Evolutionary conservation across 345 rosid species (phyloP).

Genomic region (Syzygium oleosum): DNA sequence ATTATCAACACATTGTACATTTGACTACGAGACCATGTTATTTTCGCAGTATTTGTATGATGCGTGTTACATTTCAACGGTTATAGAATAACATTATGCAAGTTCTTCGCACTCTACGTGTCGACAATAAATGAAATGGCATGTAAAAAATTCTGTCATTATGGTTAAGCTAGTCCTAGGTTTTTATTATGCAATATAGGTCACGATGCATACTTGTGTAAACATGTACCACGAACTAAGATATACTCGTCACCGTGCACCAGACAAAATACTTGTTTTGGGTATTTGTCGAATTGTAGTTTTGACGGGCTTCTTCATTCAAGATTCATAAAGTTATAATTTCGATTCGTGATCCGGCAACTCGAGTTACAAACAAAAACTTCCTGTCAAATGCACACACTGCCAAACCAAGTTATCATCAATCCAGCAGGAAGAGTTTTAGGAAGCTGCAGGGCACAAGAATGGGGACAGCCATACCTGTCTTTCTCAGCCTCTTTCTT

Average conservation of each 20-base stretch:
- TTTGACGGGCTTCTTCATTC: not conserved
- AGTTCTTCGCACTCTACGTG: not conserved
- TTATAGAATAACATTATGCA: not conserved
- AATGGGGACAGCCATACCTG: not conserved
- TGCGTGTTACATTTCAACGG: not conserved
- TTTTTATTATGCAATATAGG: not conserved
- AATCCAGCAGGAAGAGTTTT: not conserved
- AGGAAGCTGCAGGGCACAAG: not conserved
- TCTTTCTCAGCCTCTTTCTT: not conserved
- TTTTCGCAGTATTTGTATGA: too few relatives aligned
- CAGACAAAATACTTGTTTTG: not conserved
- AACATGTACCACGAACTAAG: not conserved
- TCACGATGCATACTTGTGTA: accelerated
- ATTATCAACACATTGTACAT: not conserved
- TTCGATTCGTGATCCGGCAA: not conserved
- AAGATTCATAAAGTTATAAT: too few relatives aligned
- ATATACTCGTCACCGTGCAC: not conserved
- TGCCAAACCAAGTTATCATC: not conserved
- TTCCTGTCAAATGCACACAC: not conserved
- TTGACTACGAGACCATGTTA: not conserved
- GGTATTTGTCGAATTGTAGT: not conserved
- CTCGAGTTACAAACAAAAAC: not conserved
- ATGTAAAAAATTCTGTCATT: not conserved
- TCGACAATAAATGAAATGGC: too few relatives aligned
- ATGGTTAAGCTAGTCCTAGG: not conserved